phyloP scores from a whole-genome alignment of 2,329 filamentous ascomycete genomes.

The Colletotrichum phormii region DNA sequence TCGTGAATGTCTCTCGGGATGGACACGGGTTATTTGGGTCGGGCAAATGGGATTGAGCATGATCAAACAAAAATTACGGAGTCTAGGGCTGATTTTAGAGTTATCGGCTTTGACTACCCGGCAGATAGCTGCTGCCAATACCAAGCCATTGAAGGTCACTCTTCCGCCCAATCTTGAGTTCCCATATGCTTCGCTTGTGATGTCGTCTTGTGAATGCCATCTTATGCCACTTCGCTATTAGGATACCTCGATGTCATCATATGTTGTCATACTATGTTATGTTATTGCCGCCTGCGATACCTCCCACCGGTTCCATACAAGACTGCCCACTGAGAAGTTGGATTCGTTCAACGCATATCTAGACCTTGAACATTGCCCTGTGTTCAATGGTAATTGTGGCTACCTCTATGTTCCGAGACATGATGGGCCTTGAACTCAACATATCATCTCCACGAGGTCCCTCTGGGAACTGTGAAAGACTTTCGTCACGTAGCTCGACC shows the following conservation, averaged over 20 bases:
- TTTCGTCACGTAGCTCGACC: too few species aligned
- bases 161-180: constrained; percentile 35
- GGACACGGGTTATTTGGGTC: constrained; percentile 33
- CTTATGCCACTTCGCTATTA: background rate
- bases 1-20: constrained; percentile 36
- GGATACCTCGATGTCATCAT: background rate
- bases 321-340: too few species aligned
- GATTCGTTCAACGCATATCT: too few species aligned
- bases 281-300: too few species aligned
- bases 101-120: constrained; percentile 38
- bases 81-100: constrained; percentile 39
- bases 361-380: too few species aligned
- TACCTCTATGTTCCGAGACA: too few species aligned
- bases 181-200: constrained; percentile 13
- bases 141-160: constrained; percentile 39
- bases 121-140: constrained; percentile 39
- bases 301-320: too few species aligned
- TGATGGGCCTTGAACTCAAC: too few species aligned
- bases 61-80: constrained; percentile 37
- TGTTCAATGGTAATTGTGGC: too few species aligned
- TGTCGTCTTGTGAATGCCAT: background rate
- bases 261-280: background rate
- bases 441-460: too few species aligned
- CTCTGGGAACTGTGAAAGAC: too few species aligned
- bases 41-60: constrained; percentile 38